Evolutionary conservation across 768 basidiomycete genomes (phyloP).

Genomic region (Lactarius sanguifluus): DNA sequence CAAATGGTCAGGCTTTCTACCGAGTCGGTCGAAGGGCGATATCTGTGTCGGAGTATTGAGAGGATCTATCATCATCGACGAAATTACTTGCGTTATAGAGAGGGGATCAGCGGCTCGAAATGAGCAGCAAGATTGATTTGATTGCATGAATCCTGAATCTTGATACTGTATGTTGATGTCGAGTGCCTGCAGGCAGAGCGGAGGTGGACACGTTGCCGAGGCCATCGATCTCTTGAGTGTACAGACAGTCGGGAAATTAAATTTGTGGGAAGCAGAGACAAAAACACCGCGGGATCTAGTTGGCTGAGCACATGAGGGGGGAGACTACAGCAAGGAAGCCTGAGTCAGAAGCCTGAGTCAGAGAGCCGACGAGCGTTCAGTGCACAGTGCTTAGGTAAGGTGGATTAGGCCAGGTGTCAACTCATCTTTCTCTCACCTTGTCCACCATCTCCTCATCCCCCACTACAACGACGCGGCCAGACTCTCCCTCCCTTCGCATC

Average conservation of each 20-base stretch:
- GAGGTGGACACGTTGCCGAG: conserved; percentile 22
- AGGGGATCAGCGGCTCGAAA: neutral
- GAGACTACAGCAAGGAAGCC: neutral
- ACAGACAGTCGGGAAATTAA: neutral
- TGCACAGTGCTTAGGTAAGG: conserved; percentile 17
- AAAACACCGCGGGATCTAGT: neutral
- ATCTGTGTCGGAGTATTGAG: neutral
- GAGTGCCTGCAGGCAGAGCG: conserved; percentile 19
- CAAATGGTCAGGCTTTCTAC: neutral
- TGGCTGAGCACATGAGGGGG: neutral
- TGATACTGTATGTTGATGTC: conserved; percentile 1
- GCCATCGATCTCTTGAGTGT: conserved; percentile 16
- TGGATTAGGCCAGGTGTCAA: neutral
- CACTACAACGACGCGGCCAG: conserved; percentile 4
- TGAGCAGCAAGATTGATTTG: neutral
- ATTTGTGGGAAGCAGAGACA: neutral
- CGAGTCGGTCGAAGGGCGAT: neutral
- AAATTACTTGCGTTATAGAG: neutral
- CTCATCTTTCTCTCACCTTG: conserved; percentile 20
- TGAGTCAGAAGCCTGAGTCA: conserved; percentile 15
- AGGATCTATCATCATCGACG: neutral
- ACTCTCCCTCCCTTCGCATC: neutral
- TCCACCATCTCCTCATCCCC: conserved; percentile 19
- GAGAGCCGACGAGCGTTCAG: neutral
- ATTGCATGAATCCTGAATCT: neutral